A percentile compares a stretch with the other conserved stretches of the same genome.
Conservation (phyloP, 2,329 filamentous ascomycete species). For the Sphaceloma murrayae region DNA sequence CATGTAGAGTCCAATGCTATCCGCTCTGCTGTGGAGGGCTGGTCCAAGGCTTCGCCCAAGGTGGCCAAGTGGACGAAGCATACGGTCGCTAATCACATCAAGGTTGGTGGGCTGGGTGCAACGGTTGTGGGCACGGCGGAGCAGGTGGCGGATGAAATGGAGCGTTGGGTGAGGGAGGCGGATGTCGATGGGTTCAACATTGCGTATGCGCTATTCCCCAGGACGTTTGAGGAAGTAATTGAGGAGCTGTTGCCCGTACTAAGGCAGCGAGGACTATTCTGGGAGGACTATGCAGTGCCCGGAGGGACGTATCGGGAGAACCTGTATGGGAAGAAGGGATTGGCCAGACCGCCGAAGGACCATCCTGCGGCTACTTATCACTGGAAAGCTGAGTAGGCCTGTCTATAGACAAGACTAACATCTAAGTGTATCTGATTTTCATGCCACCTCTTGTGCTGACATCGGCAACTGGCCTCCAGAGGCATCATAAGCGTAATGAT, state of each 20-base stretch:
- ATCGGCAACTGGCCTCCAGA: too few relatives aligned
- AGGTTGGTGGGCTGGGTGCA: constrained; percentile 57
- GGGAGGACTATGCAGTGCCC: constrained; percentile 44
- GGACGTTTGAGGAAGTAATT: constrained; percentile 58
- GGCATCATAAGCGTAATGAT: too few relatives aligned
- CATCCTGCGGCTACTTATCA: constrained; percentile 45
- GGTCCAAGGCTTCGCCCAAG: constrained; percentile 48
- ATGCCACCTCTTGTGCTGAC: too few relatives aligned
- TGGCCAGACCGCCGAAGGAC: constrained; percentile 42
- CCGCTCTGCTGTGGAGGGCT: constrained; percentile 45
- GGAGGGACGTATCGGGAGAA: constrained; percentile 54
- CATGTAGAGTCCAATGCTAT: constrained; percentile 54
- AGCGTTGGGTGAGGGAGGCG: constrained; percentile 57
- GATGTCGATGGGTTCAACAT: constrained; percentile 70
- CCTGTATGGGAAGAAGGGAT: constrained; percentile 44
- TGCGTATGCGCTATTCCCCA: constrained; percentile 58
- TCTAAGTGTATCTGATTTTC: too few relatives aligned
- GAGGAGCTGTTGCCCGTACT: constrained; percentile 58
- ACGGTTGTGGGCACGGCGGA: constrained; percentile 54
- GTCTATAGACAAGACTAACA: background rate
- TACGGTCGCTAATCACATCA: constrained; percentile 58
- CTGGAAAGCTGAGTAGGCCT: constrained; percentile 21
- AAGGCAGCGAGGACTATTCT: constrained; percentile 49
- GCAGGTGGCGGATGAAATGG: constrained; percentile 57
- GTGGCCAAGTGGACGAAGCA: constrained; percentile 58